Base-by-base conservation (phyloP, 768 basidiomycete species). In the Lactarius psammicola region DNA sequence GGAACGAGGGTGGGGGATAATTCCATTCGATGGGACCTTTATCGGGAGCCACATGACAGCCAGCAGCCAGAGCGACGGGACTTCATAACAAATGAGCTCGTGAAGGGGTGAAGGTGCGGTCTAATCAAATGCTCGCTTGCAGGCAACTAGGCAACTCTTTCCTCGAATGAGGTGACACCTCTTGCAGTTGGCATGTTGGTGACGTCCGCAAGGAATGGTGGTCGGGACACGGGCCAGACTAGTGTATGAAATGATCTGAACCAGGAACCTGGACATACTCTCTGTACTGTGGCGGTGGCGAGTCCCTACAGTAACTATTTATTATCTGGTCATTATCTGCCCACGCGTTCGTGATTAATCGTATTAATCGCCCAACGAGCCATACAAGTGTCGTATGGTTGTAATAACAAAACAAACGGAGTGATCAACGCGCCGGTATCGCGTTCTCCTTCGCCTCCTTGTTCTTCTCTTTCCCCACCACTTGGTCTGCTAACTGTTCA, bases 401-500 rank as follows among this genome's bases (percentile, higher is more conserved):
- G 44, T 63, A 57, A 40, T 34, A 58, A 51, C 15, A 8, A 49
- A 49, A 58, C 55, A 38, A 30, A 20, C 2, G 10, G 17, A n/a
- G 8, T 33, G 30, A n/a, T 66, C 61, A 68, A 58, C 66, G 65
- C 67, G 60, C 67, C 26, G 67, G 69, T 28, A 51, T 64, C 30
- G 64, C 44, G 30, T 69, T 68, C 63, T 68, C 69, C 55, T 70
- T 70, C 28, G 60, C 55, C 51, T 42, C 60, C 20, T 63, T 59
- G 7, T 54, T 36, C 66, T 67, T 69, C 28, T 69, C 60, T 30
- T 56, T 66, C 59, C 51, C 69, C 10, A 28, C 60, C 4, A 72
- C 66, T 30, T 72, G 63, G 23, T 74, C 74, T 49, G 71, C 76
- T 53, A 75, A 64, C 49, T 62, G 63, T 62, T 66, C 71, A 66